These are phyloP conservation scores for Debaryomyces sp. DNA, from an alignment of 1,139 yeast genomes.

Conservation along the genomic window DNA sequence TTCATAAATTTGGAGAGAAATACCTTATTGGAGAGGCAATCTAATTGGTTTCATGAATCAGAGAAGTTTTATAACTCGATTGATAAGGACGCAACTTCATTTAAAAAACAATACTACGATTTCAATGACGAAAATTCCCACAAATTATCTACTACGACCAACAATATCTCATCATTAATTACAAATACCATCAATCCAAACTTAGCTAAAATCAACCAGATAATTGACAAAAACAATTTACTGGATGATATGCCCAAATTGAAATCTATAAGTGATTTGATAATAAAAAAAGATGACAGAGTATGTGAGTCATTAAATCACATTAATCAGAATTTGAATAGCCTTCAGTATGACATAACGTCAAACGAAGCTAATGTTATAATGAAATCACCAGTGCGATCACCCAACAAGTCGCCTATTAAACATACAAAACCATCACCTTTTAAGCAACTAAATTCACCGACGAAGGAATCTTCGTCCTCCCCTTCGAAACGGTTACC, in stretches of 20 bases:
- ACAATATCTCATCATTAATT: conserved; percentile 10
- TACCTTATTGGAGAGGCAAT: conserved; percentile 12
- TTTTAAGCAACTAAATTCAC: neutral
- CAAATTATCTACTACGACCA: conserved; percentile 11
- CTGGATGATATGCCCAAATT: conserved; percentile 3
- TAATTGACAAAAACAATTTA: conserved; percentile 2
- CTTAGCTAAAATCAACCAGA: conserved; percentile 6
- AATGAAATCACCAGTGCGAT: conserved; percentile 1
- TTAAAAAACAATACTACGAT: conserved; percentile 5
- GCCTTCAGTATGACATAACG: neutral
- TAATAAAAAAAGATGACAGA: neutral
- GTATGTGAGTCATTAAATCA: neutral
- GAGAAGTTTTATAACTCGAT: conserved; percentile 7
- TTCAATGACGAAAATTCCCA: conserved; percentile 9
- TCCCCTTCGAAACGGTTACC: neutral
- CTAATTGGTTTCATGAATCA: conserved; percentile 14
- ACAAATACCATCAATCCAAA: conserved; percentile 10
- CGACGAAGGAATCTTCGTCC: neutral
- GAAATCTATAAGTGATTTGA: neutral
- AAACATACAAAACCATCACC: conserved; percentile 1
- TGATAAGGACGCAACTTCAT: conserved; percentile 7
- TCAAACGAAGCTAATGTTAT: neutral
- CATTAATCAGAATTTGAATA: conserved; percentile 2
- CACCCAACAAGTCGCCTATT: neutral
- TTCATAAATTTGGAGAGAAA: conserved; percentile 9